Evolutionary conservation across 768 basidiomycete species (phyloP), one percentile per base, ranked within the genome.

Genomic region (Suillus lakei): DNA sequence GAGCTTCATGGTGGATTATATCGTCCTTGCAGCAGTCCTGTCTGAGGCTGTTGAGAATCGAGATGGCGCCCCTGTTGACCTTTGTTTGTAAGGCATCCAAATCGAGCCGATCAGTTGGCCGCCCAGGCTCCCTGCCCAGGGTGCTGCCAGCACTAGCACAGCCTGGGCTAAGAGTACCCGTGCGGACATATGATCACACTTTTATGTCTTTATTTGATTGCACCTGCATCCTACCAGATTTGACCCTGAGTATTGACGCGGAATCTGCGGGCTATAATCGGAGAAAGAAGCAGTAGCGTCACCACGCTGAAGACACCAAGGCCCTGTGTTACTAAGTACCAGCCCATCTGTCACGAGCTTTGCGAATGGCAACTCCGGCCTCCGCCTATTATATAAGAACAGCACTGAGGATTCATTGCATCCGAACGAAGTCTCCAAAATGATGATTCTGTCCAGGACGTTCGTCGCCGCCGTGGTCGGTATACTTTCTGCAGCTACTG

Each of bases 1-100:
- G 79, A 93, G 90, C 88, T 93, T 92, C 91, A 92, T 93, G 73
- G 69, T 83, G 73, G 66, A n/a, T 67, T 71, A 73, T 70, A 59
- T 50, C 36, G 61, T 34, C 30, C 61, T 34, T 41, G 21, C 59
- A 30, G 18, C 32, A 12, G 51, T 4, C 13, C 48, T 50, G 23
- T 50, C 48, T 50, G 50, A 51, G 48, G 26, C 30, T 38, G 23
- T 18, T 56, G n/a, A 62, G 60, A 41, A 26, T 28, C 38, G 58
- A 38, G 36, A 41, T 16, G 51, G 36, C 8, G 63, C 43, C 56
- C 26, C 59, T 51, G 43, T 61, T 61, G 61, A 51, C 21, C 16
- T n/a, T 61, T 51, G 28, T 61, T 61, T 46, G 61, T 26, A n/a
- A 28, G 32, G 5, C 28, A 58, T 58, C 32, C 76, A 71, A 54